Conservation (phyloP, 2,329 filamentous ascomycete genomes). For the Akanthomyces lecanii region DNA sequence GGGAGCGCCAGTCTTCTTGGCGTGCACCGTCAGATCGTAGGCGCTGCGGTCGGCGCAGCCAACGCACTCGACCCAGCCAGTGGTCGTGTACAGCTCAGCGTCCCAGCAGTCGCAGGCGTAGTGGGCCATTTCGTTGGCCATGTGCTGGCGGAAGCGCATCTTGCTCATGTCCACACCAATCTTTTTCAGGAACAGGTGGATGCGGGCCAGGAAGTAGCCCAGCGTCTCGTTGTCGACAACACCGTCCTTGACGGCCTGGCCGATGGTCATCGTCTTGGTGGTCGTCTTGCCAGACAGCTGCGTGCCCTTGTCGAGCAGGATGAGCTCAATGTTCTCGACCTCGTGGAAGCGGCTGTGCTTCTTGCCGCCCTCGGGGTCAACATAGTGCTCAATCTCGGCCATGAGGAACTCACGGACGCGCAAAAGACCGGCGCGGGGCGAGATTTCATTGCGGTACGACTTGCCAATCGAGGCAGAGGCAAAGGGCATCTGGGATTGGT, state of each 20-base stretch:
- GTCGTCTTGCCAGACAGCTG: conserved; percentile 83
- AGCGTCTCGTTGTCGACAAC: conserved; percentile 96
- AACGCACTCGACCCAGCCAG: conserved; percentile 98
- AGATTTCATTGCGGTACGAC: conserved; percentile 98
- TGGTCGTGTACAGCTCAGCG: conserved; percentile 83
- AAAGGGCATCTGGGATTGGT: conserved; percentile 92
- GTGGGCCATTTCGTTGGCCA: conserved; percentile 75
- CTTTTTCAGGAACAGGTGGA: conserved; percentile 83
- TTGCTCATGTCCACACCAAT: conserved; percentile 85
- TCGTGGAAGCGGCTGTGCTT: conserved; percentile 86
- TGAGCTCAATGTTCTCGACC: conserved; percentile 77
- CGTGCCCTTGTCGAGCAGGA: conserved; percentile 77
- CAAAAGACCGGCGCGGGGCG: conserved; percentile 82
- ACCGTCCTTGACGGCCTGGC: conserved; percentile 75
- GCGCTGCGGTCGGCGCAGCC: conserved; percentile 94
- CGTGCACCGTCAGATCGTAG: conserved; percentile 89
- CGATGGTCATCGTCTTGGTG: conserved; percentile 69
- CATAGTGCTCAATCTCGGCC: conserved; percentile 98
- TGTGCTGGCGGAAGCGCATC: conserved; percentile 95
- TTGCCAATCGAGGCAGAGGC: conserved; percentile 96
- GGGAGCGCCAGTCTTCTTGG: conserved; percentile 84
- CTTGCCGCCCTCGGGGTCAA: conserved; percentile 92
- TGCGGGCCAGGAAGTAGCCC: conserved; percentile 93
- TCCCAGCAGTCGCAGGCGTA: conserved; percentile 99
- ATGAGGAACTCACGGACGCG: conserved; percentile 96